Percentiles rank a stretch among this genome's conserved stretches.
phyloP scores from a whole-genome alignment of 495 filamentous ascomycete species.

The Hyaloscypha hepaticicola region DNA sequence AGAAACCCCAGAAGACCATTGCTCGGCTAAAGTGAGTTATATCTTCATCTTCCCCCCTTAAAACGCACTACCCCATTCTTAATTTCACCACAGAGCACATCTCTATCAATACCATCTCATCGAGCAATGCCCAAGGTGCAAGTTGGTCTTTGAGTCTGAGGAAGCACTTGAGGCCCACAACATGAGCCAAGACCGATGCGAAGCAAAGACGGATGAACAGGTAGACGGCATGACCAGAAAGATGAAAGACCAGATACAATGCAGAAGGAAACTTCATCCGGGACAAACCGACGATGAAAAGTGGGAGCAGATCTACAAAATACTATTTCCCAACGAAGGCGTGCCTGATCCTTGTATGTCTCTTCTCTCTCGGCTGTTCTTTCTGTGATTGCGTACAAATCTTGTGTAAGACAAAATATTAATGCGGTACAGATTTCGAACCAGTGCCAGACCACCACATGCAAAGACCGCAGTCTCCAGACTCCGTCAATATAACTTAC shows the following conservation, averaged over 20 bases:
- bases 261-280: constrained; percentile 19
- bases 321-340: constrained; percentile 19
- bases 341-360: constrained; percentile 22
- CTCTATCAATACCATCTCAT: constrained; percentile 20
- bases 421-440: constrained; percentile 25
- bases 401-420: neutral
- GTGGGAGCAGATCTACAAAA: constrained; percentile 22
- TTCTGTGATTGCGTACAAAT: too few species aligned
- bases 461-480: neutral
- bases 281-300: constrained; percentile 19
- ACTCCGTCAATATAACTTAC: constrained; percentile 7
- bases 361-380: neutral
- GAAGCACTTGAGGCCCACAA: constrained; percentile 19
- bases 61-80: too few species aligned
- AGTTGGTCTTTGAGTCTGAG: constrained; percentile 11
- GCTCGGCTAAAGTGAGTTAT: constrained; percentile 21
- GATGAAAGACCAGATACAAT: constrained; percentile 13
- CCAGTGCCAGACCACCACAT: constrained; percentile 10
- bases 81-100: constrained; percentile 22
- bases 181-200: constrained; percentile 1
- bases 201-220: neutral
- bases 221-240: constrained; percentile 20
- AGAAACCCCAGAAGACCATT: constrained; percentile 10
- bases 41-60: too few species aligned
- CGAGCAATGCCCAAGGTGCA: constrained; percentile 25